These are phyloP conservation scores for Arachis stenosperma DNA, from an alignment of 306 rosid genomes.

Conservation along the genomic window DNA sequence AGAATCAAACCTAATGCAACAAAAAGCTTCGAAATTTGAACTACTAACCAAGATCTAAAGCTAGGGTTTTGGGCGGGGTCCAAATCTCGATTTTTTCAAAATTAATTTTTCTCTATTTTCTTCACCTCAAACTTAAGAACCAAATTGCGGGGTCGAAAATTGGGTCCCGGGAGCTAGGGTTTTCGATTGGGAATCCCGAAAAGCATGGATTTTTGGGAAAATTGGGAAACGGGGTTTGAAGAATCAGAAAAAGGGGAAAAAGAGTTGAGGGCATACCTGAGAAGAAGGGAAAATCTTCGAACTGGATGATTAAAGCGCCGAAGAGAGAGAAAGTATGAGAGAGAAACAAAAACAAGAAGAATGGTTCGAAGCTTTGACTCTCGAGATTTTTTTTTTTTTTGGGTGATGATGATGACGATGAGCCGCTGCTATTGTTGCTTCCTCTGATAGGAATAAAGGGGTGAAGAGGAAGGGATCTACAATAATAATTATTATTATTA, in stretches of 20 bases:
- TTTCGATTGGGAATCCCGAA: slow-evolving; percentile 45
- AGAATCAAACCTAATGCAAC: slow-evolving; percentile 51
- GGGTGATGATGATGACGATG: slow-evolving; percentile 64
- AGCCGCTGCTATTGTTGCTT: slow-evolving; percentile 50
- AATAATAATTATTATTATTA: neutral
- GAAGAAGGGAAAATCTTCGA: slow-evolving; percentile 33
- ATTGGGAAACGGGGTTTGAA: slow-evolving; percentile 23
- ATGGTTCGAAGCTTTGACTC: slow-evolving; percentile 69
- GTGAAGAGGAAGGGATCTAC: slow-evolving; percentile 43
- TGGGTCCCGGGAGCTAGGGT: slow-evolving; percentile 50
- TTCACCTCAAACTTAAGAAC: slow-evolving; percentile 39
- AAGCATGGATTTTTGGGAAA: slow-evolving; percentile 23
- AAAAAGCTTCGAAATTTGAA: slow-evolving; percentile 44
- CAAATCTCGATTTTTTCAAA: slow-evolving; percentile 33
- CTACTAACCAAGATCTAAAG: slow-evolving; percentile 55
- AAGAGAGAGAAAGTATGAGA: slow-evolving; percentile 30
- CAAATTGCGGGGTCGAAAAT: slow-evolving; percentile 37
- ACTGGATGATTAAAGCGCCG: slow-evolving; percentile 14
- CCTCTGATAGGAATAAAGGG: slow-evolving; percentile 48
- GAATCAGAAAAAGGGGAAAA: slow-evolving; percentile 2
- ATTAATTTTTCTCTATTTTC: slow-evolving; percentile 2
- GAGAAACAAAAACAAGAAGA: slow-evolving; percentile 33
- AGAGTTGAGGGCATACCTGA: slow-evolving; percentile 40
- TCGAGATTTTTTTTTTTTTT: slow-evolving; percentile 3
- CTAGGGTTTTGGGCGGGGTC: slow-evolving; percentile 69